Evolutionary conservation across 2,329 filamentous ascomycete genomes (phyloP).

Genomic region (Periglandula ipomoeae): DNA sequence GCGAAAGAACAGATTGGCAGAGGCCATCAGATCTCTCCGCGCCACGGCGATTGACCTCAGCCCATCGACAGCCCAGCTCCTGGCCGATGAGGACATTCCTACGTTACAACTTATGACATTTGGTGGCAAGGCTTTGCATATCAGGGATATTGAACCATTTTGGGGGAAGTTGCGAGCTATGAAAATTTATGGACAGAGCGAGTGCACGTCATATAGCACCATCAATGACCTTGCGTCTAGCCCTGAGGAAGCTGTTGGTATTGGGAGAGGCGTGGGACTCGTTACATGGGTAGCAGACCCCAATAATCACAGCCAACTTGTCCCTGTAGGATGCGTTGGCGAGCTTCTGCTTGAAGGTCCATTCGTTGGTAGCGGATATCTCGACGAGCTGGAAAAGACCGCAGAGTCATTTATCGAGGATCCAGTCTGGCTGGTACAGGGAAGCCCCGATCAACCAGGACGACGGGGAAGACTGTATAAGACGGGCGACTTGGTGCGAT

Average conservation of each 20-base stretch:
- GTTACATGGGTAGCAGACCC: background rate
- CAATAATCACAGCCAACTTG: background rate
- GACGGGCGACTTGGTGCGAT: conserved; percentile 13
- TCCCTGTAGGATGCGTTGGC: conserved; percentile 11
- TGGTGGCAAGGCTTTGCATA: background rate
- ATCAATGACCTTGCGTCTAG: too few species aligned
- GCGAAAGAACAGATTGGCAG: background rate
- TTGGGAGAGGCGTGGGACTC: too few species aligned
- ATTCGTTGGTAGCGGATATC: conserved; percentile 39
- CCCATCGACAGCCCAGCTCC: background rate
- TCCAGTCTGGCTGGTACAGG: conserved; percentile 13
- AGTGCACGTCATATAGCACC: too few species aligned
- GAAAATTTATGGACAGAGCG: background rate
- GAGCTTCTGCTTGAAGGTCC: conserved; percentile 33
- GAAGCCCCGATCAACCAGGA: background rate
- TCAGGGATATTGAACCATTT: background rate
- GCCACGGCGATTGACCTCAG: background rate
- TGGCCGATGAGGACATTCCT: background rate
- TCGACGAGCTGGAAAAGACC: conserved; percentile 28
- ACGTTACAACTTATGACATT: background rate
- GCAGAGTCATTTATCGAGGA: conserved; percentile 18
- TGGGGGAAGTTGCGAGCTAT: background rate
- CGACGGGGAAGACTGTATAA: conserved; percentile 11
- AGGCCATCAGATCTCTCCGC: background rate
- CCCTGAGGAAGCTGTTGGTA: too few species aligned